phyloP scores from a whole-genome alignment of 768 basidiomycete genomes.

The Tulasnella sp. region DNA sequence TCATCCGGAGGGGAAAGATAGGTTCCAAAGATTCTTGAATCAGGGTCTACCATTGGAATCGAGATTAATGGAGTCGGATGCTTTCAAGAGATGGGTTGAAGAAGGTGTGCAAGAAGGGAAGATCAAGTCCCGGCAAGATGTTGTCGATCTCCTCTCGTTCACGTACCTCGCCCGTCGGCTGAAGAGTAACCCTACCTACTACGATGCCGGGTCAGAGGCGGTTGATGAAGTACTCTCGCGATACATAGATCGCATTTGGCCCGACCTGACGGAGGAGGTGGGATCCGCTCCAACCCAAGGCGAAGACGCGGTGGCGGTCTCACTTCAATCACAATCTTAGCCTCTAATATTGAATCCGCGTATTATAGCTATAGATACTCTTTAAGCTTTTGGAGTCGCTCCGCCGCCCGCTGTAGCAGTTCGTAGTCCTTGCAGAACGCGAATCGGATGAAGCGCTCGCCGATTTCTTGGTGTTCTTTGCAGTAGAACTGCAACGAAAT shows the following conservation, averaged over 20 bases:
- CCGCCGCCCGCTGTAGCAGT: slow-evolving; percentile 74
- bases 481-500: slow-evolving; percentile 72
- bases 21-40: slow-evolving; percentile 75
- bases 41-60: slow-evolving; percentile 92
- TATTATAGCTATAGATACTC: slow-evolving; percentile 48
- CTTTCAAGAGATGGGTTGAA: slow-evolving; percentile 22
- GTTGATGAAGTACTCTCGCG: slow-evolving; percentile 60
- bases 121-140: slow-evolving; percentile 56
- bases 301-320: neutral
- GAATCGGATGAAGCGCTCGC: slow-evolving; percentile 83
- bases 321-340: neutral
- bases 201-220: slow-evolving; percentile 51
- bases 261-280: too few relatives aligned
- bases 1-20: slow-evolving; percentile 78
- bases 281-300: neutral
- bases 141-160: slow-evolving; percentile 72
- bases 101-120: slow-evolving; percentile 34
- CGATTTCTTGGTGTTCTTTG: slow-evolving; percentile 75
- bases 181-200: slow-evolving; percentile 78
- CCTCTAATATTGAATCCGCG: neutral
- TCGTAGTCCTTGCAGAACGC: slow-evolving; percentile 95
- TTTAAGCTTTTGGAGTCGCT: slow-evolving; percentile 69
- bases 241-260: slow-evolving; percentile 54
- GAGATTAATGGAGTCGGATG: slow-evolving; percentile 48
- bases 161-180: slow-evolving; percentile 74